Conservation (phyloP, 768 basidiomycete genomes). For the Pleurotus pulmonarius region DNA sequence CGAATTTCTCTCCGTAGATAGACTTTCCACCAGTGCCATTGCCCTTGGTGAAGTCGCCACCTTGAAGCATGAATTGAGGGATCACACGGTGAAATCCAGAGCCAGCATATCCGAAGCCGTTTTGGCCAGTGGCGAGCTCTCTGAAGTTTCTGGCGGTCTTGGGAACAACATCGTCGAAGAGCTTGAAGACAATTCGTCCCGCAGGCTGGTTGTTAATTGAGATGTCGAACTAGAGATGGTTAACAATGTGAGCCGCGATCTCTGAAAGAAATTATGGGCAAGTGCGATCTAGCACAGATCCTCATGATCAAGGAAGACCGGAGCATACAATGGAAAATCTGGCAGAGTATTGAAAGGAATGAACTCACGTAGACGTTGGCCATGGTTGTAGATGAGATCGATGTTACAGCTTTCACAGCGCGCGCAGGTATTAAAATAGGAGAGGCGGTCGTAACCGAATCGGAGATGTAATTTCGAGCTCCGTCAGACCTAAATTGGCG, state of each 20-base stretch:
- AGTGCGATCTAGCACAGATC: background rate
- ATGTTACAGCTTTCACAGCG: background rate
- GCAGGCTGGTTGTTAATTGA: constrained; percentile 31
- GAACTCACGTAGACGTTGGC: constrained; percentile 36
- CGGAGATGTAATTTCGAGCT: background rate
- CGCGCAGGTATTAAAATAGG: background rate
- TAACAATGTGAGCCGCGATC: background rate
- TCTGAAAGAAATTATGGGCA: background rate
- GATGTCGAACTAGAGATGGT: constrained; percentile 61
- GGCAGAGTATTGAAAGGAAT: too few species aligned
- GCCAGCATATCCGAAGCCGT: constrained; percentile 73
- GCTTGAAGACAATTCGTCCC: constrained; percentile 77
- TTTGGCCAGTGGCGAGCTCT: constrained; percentile 73
- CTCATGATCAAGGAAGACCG: background rate
- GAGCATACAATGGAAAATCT: too few species aligned
- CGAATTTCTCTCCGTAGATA: constrained; percentile 69
- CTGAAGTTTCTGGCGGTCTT: constrained; percentile 83
- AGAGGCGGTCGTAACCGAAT: background rate
- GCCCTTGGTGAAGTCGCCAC: constrained; percentile 75
- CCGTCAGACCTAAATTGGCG: too few species aligned
- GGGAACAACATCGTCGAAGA: constrained; percentile 78
- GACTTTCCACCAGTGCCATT: constrained; percentile 81
- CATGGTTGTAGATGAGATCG: constrained; percentile 18
- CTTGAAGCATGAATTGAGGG: constrained; percentile 85
- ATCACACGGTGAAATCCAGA: constrained; percentile 79